Base-by-base conservation (phyloP, 352 stramenopile species). In the Aphanomyces astaci region DNA sequence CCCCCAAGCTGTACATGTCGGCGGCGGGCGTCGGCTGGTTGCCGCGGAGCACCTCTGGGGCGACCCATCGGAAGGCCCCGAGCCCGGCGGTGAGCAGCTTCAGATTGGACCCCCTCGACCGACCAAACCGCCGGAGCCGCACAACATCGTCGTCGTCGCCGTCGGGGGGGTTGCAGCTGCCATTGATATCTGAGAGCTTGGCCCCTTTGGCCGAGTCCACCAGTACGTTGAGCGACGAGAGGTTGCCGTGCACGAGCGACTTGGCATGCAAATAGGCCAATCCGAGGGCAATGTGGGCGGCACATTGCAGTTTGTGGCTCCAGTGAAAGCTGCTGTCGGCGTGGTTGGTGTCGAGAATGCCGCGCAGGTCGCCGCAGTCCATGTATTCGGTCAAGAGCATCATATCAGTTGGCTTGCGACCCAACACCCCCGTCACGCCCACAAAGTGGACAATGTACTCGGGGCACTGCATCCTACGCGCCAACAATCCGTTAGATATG, bases 301-400 rank as follows among this genome's bases (percentile, higher is more conserved):
- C 5, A 33, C 30, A 40, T 25, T 36, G 17, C 19, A 57, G 22
- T 32, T 68, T 68, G 1, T 68, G 62, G 30, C 27, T 36, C 62
- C 62, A 68, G 15, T 24, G 51, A 45, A 68, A 60, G 19, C 11
- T 27, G n/a, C 1, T n/a, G n/a, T n/a, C 19, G 25, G 22, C 4
- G 17, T 28, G 19, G 9, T 17, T 19, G 27, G 46, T 64, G 17
- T n/a, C 43, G 24, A 68, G 32, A 25, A 40, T 40, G 11, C 11
- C 24, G 19, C 46, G 19, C 10, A 68, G 25, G 28, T 68, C 62
- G 19, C 62, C 62, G 46, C 51, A 48, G 39, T 68, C 62, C 62
- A 68, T 68, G 51, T 57, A 68, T 25, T 68, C 62, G 32, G 40
- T 30, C 17, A 64, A 27, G 40, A 10, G 40, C 40, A 48, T 33